Base-by-base conservation (phyloP, 139 green algal genomes). In the Raphidocelis subcapitata region DNA sequence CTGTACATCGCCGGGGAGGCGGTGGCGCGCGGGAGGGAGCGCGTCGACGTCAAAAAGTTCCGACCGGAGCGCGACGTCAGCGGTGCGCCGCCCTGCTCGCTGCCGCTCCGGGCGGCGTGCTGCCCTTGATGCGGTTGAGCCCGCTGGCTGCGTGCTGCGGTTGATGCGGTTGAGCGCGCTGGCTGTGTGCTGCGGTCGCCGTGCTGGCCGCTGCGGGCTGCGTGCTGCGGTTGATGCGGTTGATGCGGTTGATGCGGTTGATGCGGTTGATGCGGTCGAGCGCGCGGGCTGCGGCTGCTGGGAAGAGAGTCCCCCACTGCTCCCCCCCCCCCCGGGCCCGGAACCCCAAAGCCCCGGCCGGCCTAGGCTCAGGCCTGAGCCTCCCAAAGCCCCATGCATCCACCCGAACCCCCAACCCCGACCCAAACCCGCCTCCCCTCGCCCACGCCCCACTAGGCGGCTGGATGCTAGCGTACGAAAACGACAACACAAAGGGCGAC, bases 401-500 rank as follows among this genome's bases (percentile, higher is more conserved):
- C 54, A 29, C 20, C 12, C 14, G 21, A 29, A 26, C 54, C 10
- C 54, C 54, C 54, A 61, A 29, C 54, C 54, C 41, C 41, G 41
- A 12, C n/a, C n/a, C n/a, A n/a, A n/a, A n/a, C n/a, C n/a, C n/a
- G n/a, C n/a, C n/a, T n/a, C n/a, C n/a, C n/a, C n/a, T n/a, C n/a
- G n/a, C 28, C 57, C 28, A 20, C 12, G 18, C 16, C 12, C 57
- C 12, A 15, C 16, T n/a, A 85, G 81, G 81, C 24, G 78, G 81
- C 52, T 87, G 80, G 66, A 75, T 87, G 20, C 23, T 84, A 0
- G 37, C 46, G 4, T 84, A 81, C 44, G 81, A 87, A 33, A 87
- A 87, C 67, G 69, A 87, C 80, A 87, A 87, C 71, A 76, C 79
- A 14, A 21, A 8, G 10, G 20, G n/a, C 24, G 64, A 72, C 10